Evolutionary conservation across 768 basidiomycete species (phyloP).

Genomic region (Kwoniella newhampshirensis): DNA sequence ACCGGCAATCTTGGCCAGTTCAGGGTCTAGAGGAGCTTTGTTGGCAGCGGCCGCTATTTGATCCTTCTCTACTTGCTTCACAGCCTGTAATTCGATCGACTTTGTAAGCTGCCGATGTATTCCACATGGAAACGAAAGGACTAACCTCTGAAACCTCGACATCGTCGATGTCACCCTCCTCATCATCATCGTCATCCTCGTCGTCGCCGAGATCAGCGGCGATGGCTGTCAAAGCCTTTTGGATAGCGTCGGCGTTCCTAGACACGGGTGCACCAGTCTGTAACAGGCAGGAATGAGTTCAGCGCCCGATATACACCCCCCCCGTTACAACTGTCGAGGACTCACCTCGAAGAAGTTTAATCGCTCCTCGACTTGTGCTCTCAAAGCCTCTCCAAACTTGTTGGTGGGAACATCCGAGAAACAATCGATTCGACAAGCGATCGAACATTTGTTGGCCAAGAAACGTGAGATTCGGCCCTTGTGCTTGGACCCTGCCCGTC

Average conservation of each 20-base stretch:
- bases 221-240: conserved; percentile 78
- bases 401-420: conserved; percentile 76
- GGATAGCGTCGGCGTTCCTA: conserved; percentile 86
- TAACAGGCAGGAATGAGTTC: background rate
- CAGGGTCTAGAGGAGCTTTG: conserved; percentile 40
- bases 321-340: background rate
- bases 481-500: conserved; percentile 86
- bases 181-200: conserved; percentile 60
- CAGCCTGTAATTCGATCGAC: conserved; percentile 30
- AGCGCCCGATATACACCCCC: too few relatives aligned
- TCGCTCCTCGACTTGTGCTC: conserved; percentile 92
- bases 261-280: conserved; percentile 75
- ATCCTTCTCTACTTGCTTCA: conserved; percentile 47
- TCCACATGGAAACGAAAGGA: background rate
- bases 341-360: conserved; percentile 80
- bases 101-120: background rate
- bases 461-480: conserved; percentile 99
- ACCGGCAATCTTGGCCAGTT: conserved; percentile 45
- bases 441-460: conserved; percentile 97
- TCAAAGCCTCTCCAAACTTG: conserved; percentile 92
- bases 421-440: conserved; percentile 94
- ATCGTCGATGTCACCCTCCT: conserved; percentile 63
- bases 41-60: conserved; percentile 30
- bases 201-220: conserved; percentile 43
- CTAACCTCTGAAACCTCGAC: conserved; percentile 53